phyloP scores from a whole-genome alignment of 2,329 filamentous ascomycete species.

The Penicillium sp. region DNA sequence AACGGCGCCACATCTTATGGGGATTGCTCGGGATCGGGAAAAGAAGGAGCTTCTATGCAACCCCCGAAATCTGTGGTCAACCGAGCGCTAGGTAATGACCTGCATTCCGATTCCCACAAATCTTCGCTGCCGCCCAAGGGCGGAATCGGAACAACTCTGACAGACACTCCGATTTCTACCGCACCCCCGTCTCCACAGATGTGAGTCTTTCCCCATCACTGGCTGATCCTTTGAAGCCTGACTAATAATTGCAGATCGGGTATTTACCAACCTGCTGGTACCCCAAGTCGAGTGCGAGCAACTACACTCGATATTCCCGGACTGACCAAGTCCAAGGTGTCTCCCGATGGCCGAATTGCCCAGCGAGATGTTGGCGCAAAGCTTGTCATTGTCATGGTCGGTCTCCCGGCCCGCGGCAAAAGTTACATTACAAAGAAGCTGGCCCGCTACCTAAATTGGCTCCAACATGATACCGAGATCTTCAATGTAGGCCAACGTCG shows the following conservation, averaged over 20 bases:
- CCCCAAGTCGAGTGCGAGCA: slow-evolving; percentile 77
- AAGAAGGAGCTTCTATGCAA: slow-evolving; percentile 36
- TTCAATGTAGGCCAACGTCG: slow-evolving; percentile 96
- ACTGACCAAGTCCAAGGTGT: slow-evolving; percentile 91
- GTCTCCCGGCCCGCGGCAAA: slow-evolving; percentile 89
- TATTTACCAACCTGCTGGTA: slow-evolving; percentile 45
- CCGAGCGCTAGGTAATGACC: slow-evolving; percentile 44
- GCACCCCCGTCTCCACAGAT: slow-evolving; percentile 62
- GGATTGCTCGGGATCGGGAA: slow-evolving; percentile 26
- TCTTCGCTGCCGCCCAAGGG: slow-evolving; percentile 39
- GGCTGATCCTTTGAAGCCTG: no score
- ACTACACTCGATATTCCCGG: slow-evolving; percentile 97
- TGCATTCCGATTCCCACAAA: slow-evolving; percentile 41
- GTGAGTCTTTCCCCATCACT: slow-evolving; percentile 51
- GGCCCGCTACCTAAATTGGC: slow-evolving; percentile 91
- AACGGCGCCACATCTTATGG: slow-evolving; percentile 24
- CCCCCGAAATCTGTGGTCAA: slow-evolving; percentile 42
- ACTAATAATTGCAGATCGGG: slow-evolving; percentile 20
- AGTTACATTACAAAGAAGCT: slow-evolving; percentile 99
- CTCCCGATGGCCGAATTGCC: slow-evolving; percentile 90
- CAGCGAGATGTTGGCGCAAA: slow-evolving; percentile 93
- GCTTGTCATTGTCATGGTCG: slow-evolving; percentile 97
- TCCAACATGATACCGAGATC: slow-evolving; percentile 91
- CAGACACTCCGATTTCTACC: slow-evolving; percentile 63
- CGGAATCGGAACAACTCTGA: slow-evolving; percentile 55